phyloP scores from a whole-genome alignment of 139 green algal species.

The Picochlorum sp. region DNA sequence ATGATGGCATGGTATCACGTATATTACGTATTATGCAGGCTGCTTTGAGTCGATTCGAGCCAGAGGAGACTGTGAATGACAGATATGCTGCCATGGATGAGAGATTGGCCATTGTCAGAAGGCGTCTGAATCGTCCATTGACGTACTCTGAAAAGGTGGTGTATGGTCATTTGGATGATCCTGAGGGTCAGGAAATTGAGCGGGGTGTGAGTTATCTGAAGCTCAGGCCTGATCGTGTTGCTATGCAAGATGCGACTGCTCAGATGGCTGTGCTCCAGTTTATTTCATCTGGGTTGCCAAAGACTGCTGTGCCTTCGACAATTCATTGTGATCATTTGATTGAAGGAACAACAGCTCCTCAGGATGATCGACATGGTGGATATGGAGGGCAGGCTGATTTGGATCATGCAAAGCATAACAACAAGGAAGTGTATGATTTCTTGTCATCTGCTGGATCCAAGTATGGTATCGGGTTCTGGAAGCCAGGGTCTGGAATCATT shows the following conservation, averaged over 20 bases:
- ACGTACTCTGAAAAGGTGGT: constrained; percentile 92
- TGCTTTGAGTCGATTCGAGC: constrained; percentile 72
- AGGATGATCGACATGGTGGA: constrained; percentile 61
- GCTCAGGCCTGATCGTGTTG: constrained; percentile 84
- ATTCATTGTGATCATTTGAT: constrained; percentile 97
- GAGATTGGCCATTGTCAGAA: constrained; percentile 60
- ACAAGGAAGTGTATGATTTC: constrained; percentile 95
- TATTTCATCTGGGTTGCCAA: constrained; percentile 86
- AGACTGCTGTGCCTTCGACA: constrained; percentile 82
- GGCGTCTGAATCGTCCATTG: constrained; percentile 75
- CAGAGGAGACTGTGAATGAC: constrained; percentile 68
- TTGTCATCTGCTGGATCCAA: constrained; percentile 80
- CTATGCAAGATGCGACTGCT: constrained; percentile 92
- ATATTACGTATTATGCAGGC: constrained; percentile 40
- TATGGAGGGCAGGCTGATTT: constrained; percentile 7
- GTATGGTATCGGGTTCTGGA: constrained; percentile 93
- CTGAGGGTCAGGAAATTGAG: constrained; percentile 68
- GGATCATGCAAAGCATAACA: constrained; percentile 31
- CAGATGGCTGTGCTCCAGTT: constrained; percentile 97
- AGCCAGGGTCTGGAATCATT: constrained; percentile 88
- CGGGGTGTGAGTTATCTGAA: constrained; percentile 79
- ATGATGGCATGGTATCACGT: neutral
- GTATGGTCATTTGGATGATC: constrained; percentile 91
- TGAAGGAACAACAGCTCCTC: constrained; percentile 82
- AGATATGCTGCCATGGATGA: constrained; percentile 84